Base-by-base conservation (phyloP, 345 rosid genomes). In the Lumnitzera racemosa region DNA sequence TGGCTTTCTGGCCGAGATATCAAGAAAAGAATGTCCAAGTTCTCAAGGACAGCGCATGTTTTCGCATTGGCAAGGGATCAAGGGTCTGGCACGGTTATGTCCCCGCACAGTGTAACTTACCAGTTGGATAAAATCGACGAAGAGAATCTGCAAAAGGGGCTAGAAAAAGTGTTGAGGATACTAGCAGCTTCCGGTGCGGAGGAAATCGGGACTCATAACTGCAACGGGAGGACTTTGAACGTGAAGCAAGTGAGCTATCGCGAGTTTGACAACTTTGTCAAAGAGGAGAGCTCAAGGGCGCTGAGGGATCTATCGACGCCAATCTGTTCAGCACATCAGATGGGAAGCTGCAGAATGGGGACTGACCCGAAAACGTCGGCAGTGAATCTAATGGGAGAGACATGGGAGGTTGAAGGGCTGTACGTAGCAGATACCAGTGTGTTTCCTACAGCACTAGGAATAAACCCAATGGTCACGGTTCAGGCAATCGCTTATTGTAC, bases 271-370 rank as follows among this genome's bases (percentile, higher is more conserved):
- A 70, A 54, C 62, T 83, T 84, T 48, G 88, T 89, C 70, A 81
- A 58, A 49, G 85, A 80, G 71, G 96, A 90, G 76, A 89, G 86
- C 53, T 64, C 70, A 46, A 72, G 76, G 69, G 47, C 70, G 29
- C 61, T 87, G 52, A 74, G 74, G 49, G 77, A 69, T 67, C 64
- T 84, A 49, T 59, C 76, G 5, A 68, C 81, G 5, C 80, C 76
- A 13, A 60, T 88, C 24, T 69, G 86, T 67, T 91, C 98, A 36
- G 96, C 96, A 49, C 96, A 91, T 70, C 95, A 91, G 72, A 88
- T 88, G 96, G 96, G 94, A 23, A 91, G 95, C 60, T 91, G 95
- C 72, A 72, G 91, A 65, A 88, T 91, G 95, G 98, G 96, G 14
- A 63, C 67, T 5, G 76, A 73, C 24, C 85, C 85, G 2, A 76